Base-by-base conservation (phyloP, 306 rosid species). In the Corylus avellana region DNA sequence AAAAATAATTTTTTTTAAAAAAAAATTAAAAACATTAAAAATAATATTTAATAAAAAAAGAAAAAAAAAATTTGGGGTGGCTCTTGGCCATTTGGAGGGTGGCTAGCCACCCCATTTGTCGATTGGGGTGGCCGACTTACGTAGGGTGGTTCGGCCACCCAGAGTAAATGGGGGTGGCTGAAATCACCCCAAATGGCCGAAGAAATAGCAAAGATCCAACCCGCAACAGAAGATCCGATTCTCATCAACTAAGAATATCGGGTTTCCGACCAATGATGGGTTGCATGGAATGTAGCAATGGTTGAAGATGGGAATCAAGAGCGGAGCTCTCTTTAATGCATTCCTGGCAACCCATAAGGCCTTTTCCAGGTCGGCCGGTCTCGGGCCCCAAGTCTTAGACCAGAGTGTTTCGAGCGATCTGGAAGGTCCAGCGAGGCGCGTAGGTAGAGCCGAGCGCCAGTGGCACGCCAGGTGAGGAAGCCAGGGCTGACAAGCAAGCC, bases 241-340 rank as follows among this genome's bases (percentile, higher is more conserved):
- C 89, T 95, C 98, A 32, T 95, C 98, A 10, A 95, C 93, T 71
- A 81, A 95, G 93, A 95, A 95, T 16, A 91, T 73, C 7, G 99
- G 99, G 78, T 95, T 95, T 4, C 99, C 99, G 1, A 96, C 99
- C 42, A 95, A 83, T 0, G 93, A 84, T 27, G 99, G 99, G 20
- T 93, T 90, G 29, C 98, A 95, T 0, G 99, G 99, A 88, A 95
- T 95, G 92, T 95, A 95, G 88, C 98, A 91, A 86, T 95, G 99
- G 90, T 85, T 90, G 87, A 92, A 95, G 63, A 95, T 90, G 0
- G 99, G 98, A 47, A 95, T 91, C 90, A 95, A 63, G 42, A 95
- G 91, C 9, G 99, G 99, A 6, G 99, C 99, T 82, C 93, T 88
- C 88, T 93, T 93, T 80, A 95, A 80, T 29, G 97, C 99, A 74